Evolutionary conservation across 768 basidiomycete genomes (phyloP).

Genomic region (Lactarius hatsudake): DNA sequence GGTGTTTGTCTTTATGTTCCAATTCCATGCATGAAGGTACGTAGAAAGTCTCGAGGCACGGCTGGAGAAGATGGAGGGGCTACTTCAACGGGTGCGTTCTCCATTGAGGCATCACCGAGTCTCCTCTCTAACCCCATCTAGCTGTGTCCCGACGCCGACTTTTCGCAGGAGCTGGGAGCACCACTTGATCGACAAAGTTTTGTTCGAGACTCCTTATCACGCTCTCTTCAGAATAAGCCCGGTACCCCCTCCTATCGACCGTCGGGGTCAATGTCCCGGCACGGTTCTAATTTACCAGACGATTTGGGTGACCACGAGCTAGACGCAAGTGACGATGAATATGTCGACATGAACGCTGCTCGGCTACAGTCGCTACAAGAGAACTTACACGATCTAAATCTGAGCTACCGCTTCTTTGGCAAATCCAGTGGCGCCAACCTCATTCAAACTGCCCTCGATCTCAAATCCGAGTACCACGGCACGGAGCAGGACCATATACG

Average conservation of each 20-base stretch:
- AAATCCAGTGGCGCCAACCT: slow-evolving; percentile 44
- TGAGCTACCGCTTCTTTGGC: slow-evolving; percentile 40
- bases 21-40: slow-evolving; percentile 30
- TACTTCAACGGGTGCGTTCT: slow-evolving; percentile 36
- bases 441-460: slow-evolving; percentile 42
- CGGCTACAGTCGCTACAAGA: slow-evolving; percentile 33
- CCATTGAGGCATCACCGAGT: background rate
- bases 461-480: slow-evolving; percentile 41
- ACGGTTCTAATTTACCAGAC: background rate
- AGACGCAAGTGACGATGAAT: slow-evolving; percentile 29
- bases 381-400: slow-evolving; percentile 32
- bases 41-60: slow-evolving; percentile 43
- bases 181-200: slow-evolving; percentile 41
- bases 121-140: slow-evolving; percentile 29
- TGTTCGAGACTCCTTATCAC: slow-evolving; percentile 24
- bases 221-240: slow-evolving; percentile 20
- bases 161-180: slow-evolving; percentile 55
- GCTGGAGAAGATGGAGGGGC: slow-evolving; percentile 44
- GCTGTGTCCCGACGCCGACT: slow-evolving; percentile 65
- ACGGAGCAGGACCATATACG: slow-evolving; percentile 11
- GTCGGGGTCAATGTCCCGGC: background rate
- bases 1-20: background rate
- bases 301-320: slow-evolving; percentile 13
- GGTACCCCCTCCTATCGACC: slow-evolving; percentile 13
- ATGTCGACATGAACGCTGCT: slow-evolving; percentile 29